These are phyloP conservation scores for Antitrichia curtipendula DNA, from an alignment of 225 moss, liverwort and hornwort species.

Conservation along the genomic window DNA sequence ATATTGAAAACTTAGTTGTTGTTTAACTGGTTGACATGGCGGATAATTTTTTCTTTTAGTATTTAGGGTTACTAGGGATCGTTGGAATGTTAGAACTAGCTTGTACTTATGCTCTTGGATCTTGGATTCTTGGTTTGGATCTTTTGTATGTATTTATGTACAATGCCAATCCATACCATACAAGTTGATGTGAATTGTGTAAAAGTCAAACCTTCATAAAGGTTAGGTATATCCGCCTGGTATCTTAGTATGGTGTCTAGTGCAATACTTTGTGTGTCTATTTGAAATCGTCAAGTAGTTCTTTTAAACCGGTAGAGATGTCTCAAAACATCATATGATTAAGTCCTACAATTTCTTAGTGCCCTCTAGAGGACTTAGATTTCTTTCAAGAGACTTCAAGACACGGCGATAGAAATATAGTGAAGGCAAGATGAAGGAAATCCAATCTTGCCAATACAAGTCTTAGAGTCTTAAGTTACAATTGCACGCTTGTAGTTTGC, in stretches of 20 bases:
- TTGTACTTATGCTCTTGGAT: accelerated
- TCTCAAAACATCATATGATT: background rate
- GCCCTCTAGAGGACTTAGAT: background rate
- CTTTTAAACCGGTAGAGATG: background rate
- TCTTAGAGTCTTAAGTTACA: background rate
- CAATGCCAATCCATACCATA: background rate
- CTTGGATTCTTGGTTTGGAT: too few species aligned
- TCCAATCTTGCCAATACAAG: background rate
- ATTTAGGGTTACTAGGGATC: too few species aligned
- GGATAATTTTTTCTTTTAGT: too few species aligned
- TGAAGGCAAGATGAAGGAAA: background rate
- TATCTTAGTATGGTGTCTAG: background rate
- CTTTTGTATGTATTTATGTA: too few species aligned
- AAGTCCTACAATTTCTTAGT: background rate
- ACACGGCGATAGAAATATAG: background rate
- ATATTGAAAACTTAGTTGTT: too few species aligned
- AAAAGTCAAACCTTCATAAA: background rate
- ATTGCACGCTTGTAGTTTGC: too few species aligned
- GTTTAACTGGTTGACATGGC: too few species aligned
- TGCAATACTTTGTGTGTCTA: background rate
- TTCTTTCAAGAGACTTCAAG: background rate
- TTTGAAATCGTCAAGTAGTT: background rate
- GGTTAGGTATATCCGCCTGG: background rate
- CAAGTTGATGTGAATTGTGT: background rate
- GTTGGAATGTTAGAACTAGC: background rate